Base-by-base conservation (phyloP, 1,139 yeast species). In the Taphrina flavorubra region DNA sequence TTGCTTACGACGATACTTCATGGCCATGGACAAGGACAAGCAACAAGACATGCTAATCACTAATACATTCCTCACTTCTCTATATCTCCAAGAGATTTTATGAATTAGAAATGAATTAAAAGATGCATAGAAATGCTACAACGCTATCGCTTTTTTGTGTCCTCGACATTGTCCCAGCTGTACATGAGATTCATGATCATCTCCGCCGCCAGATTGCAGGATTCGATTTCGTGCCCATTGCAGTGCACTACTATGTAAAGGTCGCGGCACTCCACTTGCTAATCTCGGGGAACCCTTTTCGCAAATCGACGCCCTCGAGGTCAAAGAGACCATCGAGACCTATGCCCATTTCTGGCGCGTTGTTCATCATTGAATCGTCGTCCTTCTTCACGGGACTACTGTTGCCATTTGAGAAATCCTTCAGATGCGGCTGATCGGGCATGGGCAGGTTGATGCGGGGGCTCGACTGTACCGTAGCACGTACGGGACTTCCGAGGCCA, bases 251-350 rank as follows among this genome's bases (percentile, higher is more conserved):
- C 16, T 36, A 58, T 1, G 62, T 58, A 18, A 58, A 58, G 11
- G 62, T 58, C 7, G 62, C 63, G n/a, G 65, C 69, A 34, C 69
- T 68, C 69, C 69, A 68, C 37, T 56, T 53, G 51, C 66, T 59
- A 34, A 68, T 68, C 46, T 68, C 67, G 18, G 66, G 68, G 46
- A 68, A 68, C 3, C 69, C 69, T 20, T 68, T 68, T n/a, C 68
- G 46, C 13, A 68, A 39, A 16, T 68, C 69, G 10, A 68, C 69
- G 25, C 69, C 69, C 39, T 68, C 68, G 37, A 68, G 68, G 47
- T 68, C 69, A 47, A 68, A 65, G 14, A 68, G 36, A 10, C 59
- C 58, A 18, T 68, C 69, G 1, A 55, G 51, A 14, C 67, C 67
- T 36, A 57, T 63, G 7, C 55, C 56, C 37, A 49, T 36, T 16